Conservation (phyloP, 2,329 filamentous ascomycete species). For the Davidsoniella eucalypti region DNA sequence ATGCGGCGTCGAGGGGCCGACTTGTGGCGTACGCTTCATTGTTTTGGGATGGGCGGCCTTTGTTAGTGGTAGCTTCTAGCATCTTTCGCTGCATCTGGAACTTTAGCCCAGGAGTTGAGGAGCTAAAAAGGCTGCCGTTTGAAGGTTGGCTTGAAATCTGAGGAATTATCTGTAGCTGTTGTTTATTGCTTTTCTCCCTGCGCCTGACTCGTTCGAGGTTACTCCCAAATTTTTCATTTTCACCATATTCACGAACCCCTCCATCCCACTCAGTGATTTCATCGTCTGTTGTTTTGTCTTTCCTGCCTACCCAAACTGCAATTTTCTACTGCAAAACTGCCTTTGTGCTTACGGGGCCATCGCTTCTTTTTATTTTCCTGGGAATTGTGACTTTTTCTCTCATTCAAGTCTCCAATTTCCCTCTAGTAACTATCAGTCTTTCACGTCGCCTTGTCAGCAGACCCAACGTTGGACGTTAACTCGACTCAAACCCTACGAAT, state of each 20-base stretch:
- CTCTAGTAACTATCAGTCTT: background rate
- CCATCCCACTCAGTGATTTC: background rate
- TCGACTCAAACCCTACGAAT: background rate
- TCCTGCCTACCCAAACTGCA: background rate
- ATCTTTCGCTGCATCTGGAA: background rate
- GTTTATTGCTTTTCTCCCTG: background rate
- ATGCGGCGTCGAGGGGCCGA: conserved; percentile 7
- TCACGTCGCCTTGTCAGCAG: background rate
- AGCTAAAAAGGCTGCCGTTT: background rate
- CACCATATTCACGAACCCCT: background rate
- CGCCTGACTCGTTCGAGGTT: background rate
- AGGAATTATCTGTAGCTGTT: no score
- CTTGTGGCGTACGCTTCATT: background rate
- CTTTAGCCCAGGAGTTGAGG: background rate
- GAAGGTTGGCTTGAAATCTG: no score
- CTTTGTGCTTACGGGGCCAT: background rate
- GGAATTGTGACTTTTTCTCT: background rate
- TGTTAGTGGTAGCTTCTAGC: background rate
- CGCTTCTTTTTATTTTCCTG: background rate
- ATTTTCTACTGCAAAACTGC: background rate
- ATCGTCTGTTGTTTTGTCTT: background rate
- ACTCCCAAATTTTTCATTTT: background rate
- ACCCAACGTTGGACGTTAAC: background rate
- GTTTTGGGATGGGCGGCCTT: background rate
- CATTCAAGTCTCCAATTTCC: background rate